phyloP scores from a whole-genome alignment of 139 green algal species.

The Micromonas pusilla region DNA sequence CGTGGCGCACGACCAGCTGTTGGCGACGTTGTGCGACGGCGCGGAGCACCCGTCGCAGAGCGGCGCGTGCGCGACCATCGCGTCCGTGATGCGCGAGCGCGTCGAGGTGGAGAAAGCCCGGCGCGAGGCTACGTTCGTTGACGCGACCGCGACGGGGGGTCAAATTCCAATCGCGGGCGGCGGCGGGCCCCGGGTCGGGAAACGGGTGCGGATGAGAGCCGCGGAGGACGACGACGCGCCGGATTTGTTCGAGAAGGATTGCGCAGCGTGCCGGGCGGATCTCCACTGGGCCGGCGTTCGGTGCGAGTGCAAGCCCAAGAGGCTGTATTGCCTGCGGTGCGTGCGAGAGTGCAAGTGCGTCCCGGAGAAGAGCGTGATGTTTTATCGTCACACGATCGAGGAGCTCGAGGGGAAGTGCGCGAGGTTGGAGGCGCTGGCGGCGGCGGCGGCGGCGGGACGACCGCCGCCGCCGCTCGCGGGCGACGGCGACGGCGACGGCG shows the following conservation, averaged over 20 bases:
- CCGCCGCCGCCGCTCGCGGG: neutral
- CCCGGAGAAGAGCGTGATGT: neutral
- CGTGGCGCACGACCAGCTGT: slow-evolving; percentile 21
- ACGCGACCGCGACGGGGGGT: too few relatives aligned
- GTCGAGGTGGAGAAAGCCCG: slow-evolving; percentile 1
- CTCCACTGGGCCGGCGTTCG: slow-evolving; percentile 7
- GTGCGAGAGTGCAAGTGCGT: slow-evolving; percentile 18
- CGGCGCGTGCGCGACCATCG: neutral
- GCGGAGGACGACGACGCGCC: neutral
- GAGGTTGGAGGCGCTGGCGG: neutral
- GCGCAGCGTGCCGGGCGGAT: neutral
- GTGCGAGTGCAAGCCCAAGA: slow-evolving; percentile 4
- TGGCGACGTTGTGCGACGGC: neutral
- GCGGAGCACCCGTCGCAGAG: neutral
- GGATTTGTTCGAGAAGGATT: slow-evolving; percentile 15
- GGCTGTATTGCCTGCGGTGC: slow-evolving; percentile 17
- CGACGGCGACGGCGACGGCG: too few relatives aligned
- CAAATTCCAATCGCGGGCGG: neutral
- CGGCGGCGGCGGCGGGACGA: neutral
- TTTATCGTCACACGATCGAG: slow-evolving; percentile 8
- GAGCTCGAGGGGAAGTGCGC: neutral
- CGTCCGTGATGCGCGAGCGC: slow-evolving; percentile 2
- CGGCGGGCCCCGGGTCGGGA: neutral
- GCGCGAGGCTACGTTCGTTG: too few relatives aligned
- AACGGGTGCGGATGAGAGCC: neutral